A percentile compares a stretch with the other conserved stretches of the same genome.
Conservation (phyloP, 2,329 filamentous ascomycete genomes). For the Plenodomus biglobosus region DNA sequence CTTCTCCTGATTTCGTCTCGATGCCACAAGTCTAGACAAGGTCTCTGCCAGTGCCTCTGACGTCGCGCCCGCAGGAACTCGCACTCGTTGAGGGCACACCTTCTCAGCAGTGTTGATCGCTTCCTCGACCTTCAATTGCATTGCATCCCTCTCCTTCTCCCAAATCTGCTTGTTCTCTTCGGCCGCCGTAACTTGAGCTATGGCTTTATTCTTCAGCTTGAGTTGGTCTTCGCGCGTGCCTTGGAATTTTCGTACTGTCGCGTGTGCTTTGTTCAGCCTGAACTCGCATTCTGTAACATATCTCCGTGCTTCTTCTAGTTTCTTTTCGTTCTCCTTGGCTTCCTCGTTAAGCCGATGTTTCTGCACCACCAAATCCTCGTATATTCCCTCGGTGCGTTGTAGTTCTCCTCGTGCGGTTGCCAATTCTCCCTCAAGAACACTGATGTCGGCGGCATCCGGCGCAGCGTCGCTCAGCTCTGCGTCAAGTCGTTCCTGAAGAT, state of each 20-base stretch:
- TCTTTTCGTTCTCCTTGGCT: constrained; percentile 30
- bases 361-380: constrained; percentile 52
- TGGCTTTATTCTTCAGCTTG: constrained; percentile 47
- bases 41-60: constrained; percentile 34
- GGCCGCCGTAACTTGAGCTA: constrained; percentile 38
- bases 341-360: constrained; percentile 48
- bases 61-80: constrained; percentile 36
- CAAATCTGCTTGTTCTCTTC: constrained; percentile 34
- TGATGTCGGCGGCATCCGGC: constrained; percentile 61
- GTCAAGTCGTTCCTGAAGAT: constrained; percentile 66
- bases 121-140: constrained; percentile 30
- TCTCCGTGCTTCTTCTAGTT: constrained; percentile 32
- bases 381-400: constrained; percentile 42
- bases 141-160: constrained; percentile 28
- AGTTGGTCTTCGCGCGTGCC: constrained; percentile 40
- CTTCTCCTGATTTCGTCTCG: constrained; percentile 32
- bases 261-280: constrained; percentile 33
- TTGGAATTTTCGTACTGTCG: constrained; percentile 32
- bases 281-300: constrained; percentile 27
- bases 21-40: constrained; percentile 30
- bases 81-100: constrained; percentile 31
- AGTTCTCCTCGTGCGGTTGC: constrained; percentile 56
- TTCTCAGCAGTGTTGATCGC: constrained; percentile 18
- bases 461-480: constrained; percentile 61
- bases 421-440: constrained; percentile 53